Conservation (phyloP, 176 grass and related monocot species). For the Aechmea fasciata region DNA sequence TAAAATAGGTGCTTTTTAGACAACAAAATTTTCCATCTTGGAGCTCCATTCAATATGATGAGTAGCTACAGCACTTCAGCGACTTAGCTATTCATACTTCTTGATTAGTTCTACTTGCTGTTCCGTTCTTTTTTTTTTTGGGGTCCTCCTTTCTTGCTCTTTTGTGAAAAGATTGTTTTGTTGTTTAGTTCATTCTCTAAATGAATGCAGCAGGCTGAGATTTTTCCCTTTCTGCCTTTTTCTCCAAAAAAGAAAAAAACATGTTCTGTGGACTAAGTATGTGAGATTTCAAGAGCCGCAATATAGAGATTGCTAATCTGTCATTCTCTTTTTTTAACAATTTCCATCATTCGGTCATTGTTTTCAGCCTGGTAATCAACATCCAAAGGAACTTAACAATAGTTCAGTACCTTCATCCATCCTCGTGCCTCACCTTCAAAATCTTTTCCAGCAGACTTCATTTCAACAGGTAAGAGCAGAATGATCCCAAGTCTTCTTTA, state of each 20-base stretch:
- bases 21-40: too few species aligned
- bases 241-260: background rate
- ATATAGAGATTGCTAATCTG: background rate
- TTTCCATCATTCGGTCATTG: background rate
- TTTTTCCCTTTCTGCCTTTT: too few species aligned
- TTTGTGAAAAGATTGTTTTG: too few species aligned
- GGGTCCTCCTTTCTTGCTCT: too few species aligned
- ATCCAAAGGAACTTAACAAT: constrained; percentile 61
- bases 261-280: background rate
- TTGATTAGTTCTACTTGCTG: too few species aligned
- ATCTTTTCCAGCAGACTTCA: constrained; percentile 88
- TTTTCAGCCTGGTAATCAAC: constrained; percentile 46
- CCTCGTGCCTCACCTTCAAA: constrained; percentile 88
- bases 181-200: too few species aligned
- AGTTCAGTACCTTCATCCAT: constrained; percentile 63
- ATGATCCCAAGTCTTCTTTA: background rate
- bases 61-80: too few species aligned
- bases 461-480: constrained; percentile 71
- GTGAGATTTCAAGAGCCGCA: background rate
- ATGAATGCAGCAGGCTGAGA: too few species aligned
- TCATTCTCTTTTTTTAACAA: constrained; percentile 1
- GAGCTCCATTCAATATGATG: too few species aligned
- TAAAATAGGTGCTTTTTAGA: too few species aligned
- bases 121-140: too few species aligned
- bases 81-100: too few species aligned